These are phyloP conservation scores for Limnanthes douglasii DNA, from an alignment of 345 rosid species.

Conservation along the genomic window DNA sequence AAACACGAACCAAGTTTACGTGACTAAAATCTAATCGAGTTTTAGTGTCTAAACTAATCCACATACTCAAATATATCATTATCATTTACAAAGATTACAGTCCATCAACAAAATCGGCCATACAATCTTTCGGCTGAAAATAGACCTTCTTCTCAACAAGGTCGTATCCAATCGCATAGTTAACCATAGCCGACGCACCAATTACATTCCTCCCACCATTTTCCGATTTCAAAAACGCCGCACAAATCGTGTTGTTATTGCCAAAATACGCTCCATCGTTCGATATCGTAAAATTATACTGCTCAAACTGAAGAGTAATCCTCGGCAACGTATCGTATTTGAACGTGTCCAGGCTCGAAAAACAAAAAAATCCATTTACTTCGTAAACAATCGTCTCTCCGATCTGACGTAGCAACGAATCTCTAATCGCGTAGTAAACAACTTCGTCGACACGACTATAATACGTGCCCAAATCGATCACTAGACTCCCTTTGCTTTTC, in stretches of 20 bases:
- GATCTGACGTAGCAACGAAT: conserved; percentile 9
- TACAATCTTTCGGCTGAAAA: conserved; percentile 15
- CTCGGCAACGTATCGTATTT: conserved; percentile 13
- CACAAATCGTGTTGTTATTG: conserved; percentile 13
- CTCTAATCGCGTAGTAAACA: conserved; percentile 11
- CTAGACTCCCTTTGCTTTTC: conserved; percentile 9
- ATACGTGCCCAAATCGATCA: conserved; percentile 16
- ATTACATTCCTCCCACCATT: conserved; percentile 10
- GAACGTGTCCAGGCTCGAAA: conserved; percentile 8
- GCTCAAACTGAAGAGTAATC: conserved; percentile 11
- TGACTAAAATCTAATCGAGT: no score
- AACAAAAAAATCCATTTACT: conserved; percentile 14
- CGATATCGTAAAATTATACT: conserved; percentile 11
- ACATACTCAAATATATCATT: no score
- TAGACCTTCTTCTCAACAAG: conserved; percentile 7
- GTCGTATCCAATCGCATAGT: conserved; percentile 14
- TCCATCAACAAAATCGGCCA: conserved; percentile 17
- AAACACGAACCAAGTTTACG: no score
- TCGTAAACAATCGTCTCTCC: conserved; percentile 13
- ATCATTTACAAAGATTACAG: conserved; percentile 2
- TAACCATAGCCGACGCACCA: conserved; percentile 17
- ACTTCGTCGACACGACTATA: conserved; percentile 12
- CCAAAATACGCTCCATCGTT: conserved; percentile 15
- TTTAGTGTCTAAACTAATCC: no score
- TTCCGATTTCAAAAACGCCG: conserved; percentile 11